phyloP scores from a whole-genome alignment of 352 stramenopile genomes.

The Globisporangium splendens region DNA sequence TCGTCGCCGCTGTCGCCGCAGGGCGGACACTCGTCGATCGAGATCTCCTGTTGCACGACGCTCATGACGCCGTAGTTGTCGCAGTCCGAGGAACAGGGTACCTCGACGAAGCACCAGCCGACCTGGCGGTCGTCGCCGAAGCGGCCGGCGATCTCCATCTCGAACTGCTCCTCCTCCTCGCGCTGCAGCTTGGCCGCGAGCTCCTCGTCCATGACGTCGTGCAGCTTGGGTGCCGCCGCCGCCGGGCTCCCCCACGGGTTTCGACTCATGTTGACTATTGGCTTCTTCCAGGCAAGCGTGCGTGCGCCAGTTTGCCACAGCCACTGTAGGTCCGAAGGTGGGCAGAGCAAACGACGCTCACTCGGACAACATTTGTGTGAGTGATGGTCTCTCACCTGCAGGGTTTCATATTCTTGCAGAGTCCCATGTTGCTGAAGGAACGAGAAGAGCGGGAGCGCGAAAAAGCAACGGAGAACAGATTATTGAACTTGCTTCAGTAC shows the following conservation, averaged over 20 bases:
- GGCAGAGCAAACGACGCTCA: conserved; percentile 13
- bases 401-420: background rate
- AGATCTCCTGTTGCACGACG: conserved; percentile 67
- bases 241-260: conserved; percentile 31
- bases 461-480: background rate
- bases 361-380: conserved; percentile 14
- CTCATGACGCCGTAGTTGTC: conserved; percentile 60
- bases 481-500: too few species aligned
- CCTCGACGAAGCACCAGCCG: conserved; percentile 74
- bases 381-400: conserved; percentile 15
- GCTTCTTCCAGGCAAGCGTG: too few species aligned
- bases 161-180: conserved; percentile 66
- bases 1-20: conserved; percentile 24
- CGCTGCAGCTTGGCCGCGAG: conserved; percentile 63
- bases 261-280: conserved; percentile 12
- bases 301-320: conserved; percentile 8
- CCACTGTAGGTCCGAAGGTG: too few species aligned
- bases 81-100: conserved; percentile 41
- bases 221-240: conserved; percentile 34
- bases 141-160: conserved; percentile 55
- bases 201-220: conserved; percentile 72
- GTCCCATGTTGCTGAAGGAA: conserved; percentile 1
- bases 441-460: conserved; percentile 1
- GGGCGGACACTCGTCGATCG: conserved; percentile 29
- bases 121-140: conserved; percentile 57